phyloP scores from a whole-genome alignment of 2,329 filamentous ascomycete species.

The Colletotrichum paranaense region DNA sequence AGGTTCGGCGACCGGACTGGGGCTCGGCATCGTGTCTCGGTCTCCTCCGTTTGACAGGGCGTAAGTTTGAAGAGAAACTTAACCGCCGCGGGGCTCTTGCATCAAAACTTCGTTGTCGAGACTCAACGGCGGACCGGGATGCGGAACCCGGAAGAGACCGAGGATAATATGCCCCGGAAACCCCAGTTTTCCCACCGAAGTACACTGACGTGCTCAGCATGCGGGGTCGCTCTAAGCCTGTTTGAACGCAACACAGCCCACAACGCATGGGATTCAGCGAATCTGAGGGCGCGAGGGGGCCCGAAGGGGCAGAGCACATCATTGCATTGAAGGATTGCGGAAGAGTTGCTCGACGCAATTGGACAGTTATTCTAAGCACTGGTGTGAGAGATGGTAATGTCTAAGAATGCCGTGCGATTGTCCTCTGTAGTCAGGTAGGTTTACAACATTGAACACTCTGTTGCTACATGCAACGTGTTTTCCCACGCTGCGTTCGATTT shows the following conservation, averaged over 20 bases:
- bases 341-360: neutral
- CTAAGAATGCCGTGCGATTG: too few species aligned
- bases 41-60: neutral
- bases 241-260: slow-evolving; percentile 1
- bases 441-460: too few species aligned
- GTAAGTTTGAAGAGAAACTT: neutral
- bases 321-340: slow-evolving; percentile 2
- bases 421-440: too few species aligned
- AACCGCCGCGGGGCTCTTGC: neutral
- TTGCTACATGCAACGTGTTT: too few species aligned
- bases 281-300: neutral
- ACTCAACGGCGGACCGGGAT: neutral
- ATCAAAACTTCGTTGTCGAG: neutral
- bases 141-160: slow-evolving; percentile 23
- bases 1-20: slow-evolving; percentile 1
- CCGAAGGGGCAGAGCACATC: slow-evolving; percentile 11
- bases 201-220: slow-evolving; percentile 23
- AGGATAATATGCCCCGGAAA: slow-evolving; percentile 16
- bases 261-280: neutral
- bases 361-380: neutral
- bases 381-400: too few species aligned
- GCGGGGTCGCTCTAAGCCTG: slow-evolving; percentile 17
- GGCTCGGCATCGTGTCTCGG: slow-evolving; percentile 17
- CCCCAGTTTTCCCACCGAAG: slow-evolving; percentile 22
- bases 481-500: too few species aligned